A percentile compares a stretch with the other conserved stretches of the same genome.
Evolutionary conservation across 192 early-diverging fungal genomes (phyloP).

Genomic region (Backusella westeae): DNA sequence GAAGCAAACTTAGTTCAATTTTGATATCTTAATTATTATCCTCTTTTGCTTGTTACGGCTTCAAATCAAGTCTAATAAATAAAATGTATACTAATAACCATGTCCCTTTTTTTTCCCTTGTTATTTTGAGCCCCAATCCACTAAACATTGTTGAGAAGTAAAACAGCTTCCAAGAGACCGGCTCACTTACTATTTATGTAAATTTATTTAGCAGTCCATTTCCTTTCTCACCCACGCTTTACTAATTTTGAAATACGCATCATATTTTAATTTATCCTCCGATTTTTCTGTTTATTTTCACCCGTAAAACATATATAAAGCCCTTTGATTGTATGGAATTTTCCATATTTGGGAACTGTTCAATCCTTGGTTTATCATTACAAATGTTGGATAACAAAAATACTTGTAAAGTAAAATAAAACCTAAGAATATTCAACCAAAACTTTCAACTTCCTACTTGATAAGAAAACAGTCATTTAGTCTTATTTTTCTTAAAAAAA

Average conservation of each 20-base stretch:
- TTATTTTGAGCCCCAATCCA: neutral
- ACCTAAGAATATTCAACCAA: too few relatives aligned
- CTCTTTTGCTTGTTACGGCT: neutral
- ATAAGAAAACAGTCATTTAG: neutral
- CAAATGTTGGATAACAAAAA: too few relatives aligned
- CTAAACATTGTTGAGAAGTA: neutral
- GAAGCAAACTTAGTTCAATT: neutral
- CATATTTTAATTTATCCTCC: neutral
- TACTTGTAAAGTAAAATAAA: too few relatives aligned
- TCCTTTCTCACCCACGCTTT: neutral
- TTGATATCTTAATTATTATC: neutral
- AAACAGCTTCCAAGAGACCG: neutral
- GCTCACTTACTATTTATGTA: neutral
- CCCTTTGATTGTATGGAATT: neutral
- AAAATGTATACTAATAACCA: neutral
- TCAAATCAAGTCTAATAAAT: neutral
- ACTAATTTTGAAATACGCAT: neutral
- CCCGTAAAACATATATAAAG: neutral
- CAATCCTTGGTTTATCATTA: neutral
- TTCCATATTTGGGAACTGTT: neutral
- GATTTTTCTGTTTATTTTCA: neutral
- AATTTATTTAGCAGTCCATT: neutral
- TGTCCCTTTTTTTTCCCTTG: neutral
- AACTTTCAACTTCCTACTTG: neutral
- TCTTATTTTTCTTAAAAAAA: neutral